Conservation (phyloP, 2,329 filamentous ascomycete genomes). For the Chlorencoelia australis region DNA sequence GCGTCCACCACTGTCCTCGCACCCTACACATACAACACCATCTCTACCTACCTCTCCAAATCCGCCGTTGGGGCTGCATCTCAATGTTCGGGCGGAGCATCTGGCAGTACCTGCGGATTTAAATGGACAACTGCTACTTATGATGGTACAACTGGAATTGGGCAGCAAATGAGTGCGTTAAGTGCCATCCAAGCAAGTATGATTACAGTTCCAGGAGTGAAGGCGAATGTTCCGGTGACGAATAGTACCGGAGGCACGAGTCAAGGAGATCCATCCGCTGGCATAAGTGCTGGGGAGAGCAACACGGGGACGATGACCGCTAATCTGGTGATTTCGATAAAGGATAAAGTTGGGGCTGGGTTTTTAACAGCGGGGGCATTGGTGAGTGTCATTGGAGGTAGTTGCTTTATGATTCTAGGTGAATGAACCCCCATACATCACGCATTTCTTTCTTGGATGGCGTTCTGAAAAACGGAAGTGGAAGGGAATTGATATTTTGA, state of each 20-base stretch:
- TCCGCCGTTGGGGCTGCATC: slow-evolving; percentile 44
- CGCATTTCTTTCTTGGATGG: no score
- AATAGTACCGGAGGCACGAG: slow-evolving; percentile 28
- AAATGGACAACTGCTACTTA: slow-evolving; percentile 43
- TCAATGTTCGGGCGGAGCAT: slow-evolving; percentile 47
- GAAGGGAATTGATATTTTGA: no score
- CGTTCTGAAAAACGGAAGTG: no score
- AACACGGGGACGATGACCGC: slow-evolving; percentile 1
- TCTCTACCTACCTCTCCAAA: slow-evolving; percentile 42
- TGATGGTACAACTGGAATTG: slow-evolving; percentile 53
- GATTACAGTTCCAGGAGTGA: slow-evolving; percentile 24
- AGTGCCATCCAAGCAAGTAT: slow-evolving; percentile 43
- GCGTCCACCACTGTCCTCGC: slow-evolving; percentile 53
- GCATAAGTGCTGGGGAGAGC: slow-evolving; percentile 1
- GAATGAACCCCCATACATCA: no score
- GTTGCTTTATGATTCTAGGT: slow-evolving; percentile 8
- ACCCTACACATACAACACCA: slow-evolving; percentile 42
- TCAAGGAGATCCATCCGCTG: slow-evolving; percentile 19
- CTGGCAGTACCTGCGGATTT: slow-evolving; percentile 49
- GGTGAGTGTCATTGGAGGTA: slow-evolving; percentile 16
- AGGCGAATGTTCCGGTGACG: slow-evolving; percentile 30
- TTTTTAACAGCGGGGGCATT: slow-evolving; percentile 31
- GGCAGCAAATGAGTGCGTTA: slow-evolving; percentile 62
- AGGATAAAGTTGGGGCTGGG: slow-evolving; percentile 32
- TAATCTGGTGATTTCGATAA: slow-evolving; percentile 23